A percentile compares a stretch with the other conserved stretches of the same genome.
Evolutionary conservation across 305 asterid species (phyloP).

Genomic region (Solanum hybrid): DNA sequence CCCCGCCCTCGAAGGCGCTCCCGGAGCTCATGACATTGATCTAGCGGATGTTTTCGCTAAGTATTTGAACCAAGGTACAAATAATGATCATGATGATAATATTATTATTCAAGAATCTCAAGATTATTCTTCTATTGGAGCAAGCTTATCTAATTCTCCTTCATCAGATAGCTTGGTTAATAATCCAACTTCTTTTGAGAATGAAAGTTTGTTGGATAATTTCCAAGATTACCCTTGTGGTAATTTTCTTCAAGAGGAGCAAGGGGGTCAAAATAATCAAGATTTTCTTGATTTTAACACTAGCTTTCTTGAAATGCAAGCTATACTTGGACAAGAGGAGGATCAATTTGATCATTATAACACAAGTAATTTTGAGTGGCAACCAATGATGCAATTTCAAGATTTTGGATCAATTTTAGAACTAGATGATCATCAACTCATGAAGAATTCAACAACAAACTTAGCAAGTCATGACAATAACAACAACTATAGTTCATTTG

Average conservation of each 20-base stretch:
- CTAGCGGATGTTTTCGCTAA: conserved; percentile 63
- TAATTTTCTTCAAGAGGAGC: conserved; percentile 7
- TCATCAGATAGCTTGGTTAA: conserved; percentile 26
- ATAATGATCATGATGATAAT: conserved; percentile 3
- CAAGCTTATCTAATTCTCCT: conserved; percentile 22
- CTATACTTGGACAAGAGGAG: conserved; percentile 21
- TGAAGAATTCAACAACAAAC: conserved; percentile 20
- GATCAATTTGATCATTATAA: conserved; percentile 28
- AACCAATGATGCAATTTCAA: conserved; percentile 35
- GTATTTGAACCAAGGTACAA: conserved; percentile 38
- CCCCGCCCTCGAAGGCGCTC: background rate
- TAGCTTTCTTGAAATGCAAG: conserved; percentile 27
- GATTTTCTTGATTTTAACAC: conserved; percentile 30
- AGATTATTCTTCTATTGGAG: conserved; percentile 31
- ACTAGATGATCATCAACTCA: conserved; percentile 25
- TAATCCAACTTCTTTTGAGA: conserved; percentile 18
- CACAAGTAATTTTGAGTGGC: conserved; percentile 22
- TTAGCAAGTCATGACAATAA: conserved; percentile 14
- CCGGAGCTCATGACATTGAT: conserved; percentile 33
- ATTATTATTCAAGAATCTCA: conserved; percentile 4
- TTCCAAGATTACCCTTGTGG: conserved; percentile 6
- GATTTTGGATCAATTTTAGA: conserved; percentile 44
- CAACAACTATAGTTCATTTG: conserved; percentile 50
- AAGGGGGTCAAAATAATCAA: conserved; percentile 12
- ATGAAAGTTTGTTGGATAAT: conserved; percentile 24